Base-by-base conservation (phyloP, 2,329 filamentous ascomycete genomes). In the Trichoderma sp. region DNA sequence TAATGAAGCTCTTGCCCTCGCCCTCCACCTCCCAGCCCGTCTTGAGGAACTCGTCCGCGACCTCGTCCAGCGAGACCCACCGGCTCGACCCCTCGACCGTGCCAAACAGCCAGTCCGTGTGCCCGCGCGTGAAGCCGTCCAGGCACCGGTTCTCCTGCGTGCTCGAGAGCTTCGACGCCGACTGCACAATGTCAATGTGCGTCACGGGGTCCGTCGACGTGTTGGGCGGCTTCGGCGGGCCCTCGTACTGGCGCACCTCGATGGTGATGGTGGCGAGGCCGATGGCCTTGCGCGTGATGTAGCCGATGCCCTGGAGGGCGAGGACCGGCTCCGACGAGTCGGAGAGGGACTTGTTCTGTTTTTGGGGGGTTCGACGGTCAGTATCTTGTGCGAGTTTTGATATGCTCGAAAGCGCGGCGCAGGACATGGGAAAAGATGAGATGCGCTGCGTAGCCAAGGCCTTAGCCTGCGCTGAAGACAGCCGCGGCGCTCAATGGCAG, bases 101-200 rank as follows among this genome's bases (percentile, higher is more conserved):
- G 66, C 93, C 93, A 75, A 96, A 97, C 69, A 96, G 85, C 82
- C 88, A 88, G 80, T 97, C 92, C 26, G 79, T 80, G 80, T 93
- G 91, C 68, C 85, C 83, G 70, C 89, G 88, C 70, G 70, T 76
- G 62, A 70, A 71, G 74, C 77, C 73, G 78, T 87, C 84, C 60
- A 84, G 71, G 73, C 80, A 83, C 66, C 85, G 84, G 68, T 76
- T 75, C 81, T 87, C 85, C 48, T 79, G 73, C 57, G 80, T 93
- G 71, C 86, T 88, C 72, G 85, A 85, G 68, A 96, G 80, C 63
- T 88, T 89, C 66, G 88, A 91, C 9, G 90, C 91, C 54, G 84
- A 81, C 79, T 96, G 92, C 65, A 87, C 84, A 73, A 93, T 88
- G 77, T 90, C 85, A 77, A 95, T 84, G 79, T 89, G 87, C 65